Evolutionary conservation across 2,329 filamentous ascomycete genomes (phyloP), one percentile per base, ranked within the genome.

Genomic region (Fonsecaea pugnacius): DNA sequence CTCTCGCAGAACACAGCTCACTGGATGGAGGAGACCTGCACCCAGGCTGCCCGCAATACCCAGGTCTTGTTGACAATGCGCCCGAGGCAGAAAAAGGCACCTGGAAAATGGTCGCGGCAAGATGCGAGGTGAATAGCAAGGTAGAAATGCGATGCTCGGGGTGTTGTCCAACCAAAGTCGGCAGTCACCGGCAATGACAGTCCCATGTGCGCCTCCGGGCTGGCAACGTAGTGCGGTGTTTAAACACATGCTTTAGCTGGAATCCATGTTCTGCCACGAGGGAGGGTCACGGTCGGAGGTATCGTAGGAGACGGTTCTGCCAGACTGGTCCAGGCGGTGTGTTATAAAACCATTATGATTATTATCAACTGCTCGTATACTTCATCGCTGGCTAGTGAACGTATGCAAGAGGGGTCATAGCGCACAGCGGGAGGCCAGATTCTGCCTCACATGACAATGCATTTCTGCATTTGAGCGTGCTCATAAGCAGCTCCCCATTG

Each of bases 401-500:
- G 43, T 27, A 27, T 27, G 24, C 14, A 27, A n/a, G 21, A 46
- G 18, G 18, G 6, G 7, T 16, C 9, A 46, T 46, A 18, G 18
- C 40, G 8, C 40, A 12, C 3, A 24, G n/a, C 3, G 9, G 43
- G 18, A 18, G 10, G 12, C 40, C 24, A 12, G 27, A 7, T 9
- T 46, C 24, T 43, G 30, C 24, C 21, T 62, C 65, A 73, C 72
- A 73, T 73, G 10, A 73, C 60, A 33, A 57, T 38, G 62, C 72
- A 73, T 58, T 83, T 76, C 52, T 67, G 59, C 56, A 83, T 76
- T 48, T 65, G 62, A 21, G 82, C 61, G 35, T 69, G 62, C 61
- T 82, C 84, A 74, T 91, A 90, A 53, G 81, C 78, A 57, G 87
- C 85, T 1, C 90, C 90, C 71, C 89, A 91, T 68, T 88, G 82